These are phyloP conservation scores for Populus davidiana DNA, from an alignment of 345 rosid genomes.

Conservation along the genomic window DNA sequence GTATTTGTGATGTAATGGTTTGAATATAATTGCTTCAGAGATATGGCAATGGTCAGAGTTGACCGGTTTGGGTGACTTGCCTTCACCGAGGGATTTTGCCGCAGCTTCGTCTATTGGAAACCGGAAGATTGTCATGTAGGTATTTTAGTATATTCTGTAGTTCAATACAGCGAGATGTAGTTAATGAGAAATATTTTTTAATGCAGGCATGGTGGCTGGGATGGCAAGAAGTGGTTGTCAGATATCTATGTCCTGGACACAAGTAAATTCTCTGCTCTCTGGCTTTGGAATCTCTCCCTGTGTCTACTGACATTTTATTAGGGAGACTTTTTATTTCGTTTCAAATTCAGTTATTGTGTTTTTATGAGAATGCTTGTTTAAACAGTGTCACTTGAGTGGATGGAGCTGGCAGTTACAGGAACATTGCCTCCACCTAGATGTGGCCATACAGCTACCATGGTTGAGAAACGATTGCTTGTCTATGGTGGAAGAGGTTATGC, in stretches of 20 bases:
- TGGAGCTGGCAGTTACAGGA: slow-evolving; percentile 76
- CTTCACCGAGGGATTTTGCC: slow-evolving; percentile 85
- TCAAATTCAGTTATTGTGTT: too few species aligned
- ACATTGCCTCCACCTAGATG: slow-evolving; percentile 92
- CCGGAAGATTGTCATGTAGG: slow-evolving; percentile 81
- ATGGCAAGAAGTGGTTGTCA: slow-evolving; percentile 97
- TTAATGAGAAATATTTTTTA: slow-evolving; percentile 11
- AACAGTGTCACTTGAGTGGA: slow-evolving; percentile 96
- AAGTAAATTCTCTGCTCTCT: slow-evolving; percentile 44
- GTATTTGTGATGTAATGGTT: too few species aligned
- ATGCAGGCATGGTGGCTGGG: slow-evolving; percentile 98
- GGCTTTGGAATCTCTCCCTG: slow-evolving; percentile 1
- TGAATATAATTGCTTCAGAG: slow-evolving; percentile 45
- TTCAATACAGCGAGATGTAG: slow-evolving; percentile 4
- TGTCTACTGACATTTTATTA: not conserved
- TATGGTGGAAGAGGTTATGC: slow-evolving; percentile 91
- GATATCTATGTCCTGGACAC: slow-evolving; percentile 94
- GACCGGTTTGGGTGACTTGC: slow-evolving; percentile 89
- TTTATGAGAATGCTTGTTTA: slow-evolving; percentile 8
- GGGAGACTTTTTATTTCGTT: not conserved
- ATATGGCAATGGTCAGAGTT: slow-evolving; percentile 99
- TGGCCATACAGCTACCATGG: slow-evolving; percentile 94
- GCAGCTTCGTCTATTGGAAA: slow-evolving; percentile 87
- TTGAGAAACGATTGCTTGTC: slow-evolving; percentile 89
- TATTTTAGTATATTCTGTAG: slow-evolving; percentile 12